Percentiles rank a stretch among this genome's conserved stretches.
phyloP scores from a whole-genome alignment of 805 yeast species.

The Saccharomycopsis fibuligera region DNA sequence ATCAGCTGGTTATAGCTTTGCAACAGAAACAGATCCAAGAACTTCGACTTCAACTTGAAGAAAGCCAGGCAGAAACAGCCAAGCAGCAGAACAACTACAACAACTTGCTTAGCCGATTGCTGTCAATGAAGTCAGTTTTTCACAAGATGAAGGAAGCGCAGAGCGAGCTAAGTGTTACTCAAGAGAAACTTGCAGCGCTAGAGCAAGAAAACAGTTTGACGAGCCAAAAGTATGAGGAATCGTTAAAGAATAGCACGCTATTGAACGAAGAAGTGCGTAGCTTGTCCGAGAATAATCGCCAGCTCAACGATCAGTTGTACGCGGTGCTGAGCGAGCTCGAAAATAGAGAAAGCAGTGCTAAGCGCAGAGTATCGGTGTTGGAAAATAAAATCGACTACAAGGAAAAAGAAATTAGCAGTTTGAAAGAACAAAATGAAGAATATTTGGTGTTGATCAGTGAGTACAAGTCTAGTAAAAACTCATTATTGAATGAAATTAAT shows the following conservation, averaged over 20 bases:
- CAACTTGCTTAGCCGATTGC: constrained; percentile 50
- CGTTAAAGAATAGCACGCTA: constrained; percentile 28
- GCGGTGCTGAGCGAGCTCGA: constrained; percentile 28
- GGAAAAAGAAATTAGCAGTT: constrained; percentile 27
- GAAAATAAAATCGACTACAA: constrained; percentile 26
- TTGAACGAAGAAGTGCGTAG: constrained; percentile 52
- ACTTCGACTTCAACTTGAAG: constrained; percentile 21
- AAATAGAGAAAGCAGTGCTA: constrained; percentile 13
- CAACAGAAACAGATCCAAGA: constrained; percentile 19
- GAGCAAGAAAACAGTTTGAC: constrained; percentile 31
- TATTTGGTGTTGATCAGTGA: constrained; percentile 27
- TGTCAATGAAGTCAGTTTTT: constrained; percentile 70
- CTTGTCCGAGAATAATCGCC: constrained; percentile 35
- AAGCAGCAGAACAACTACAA: constrained; percentile 51
- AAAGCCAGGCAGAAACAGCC: neutral
- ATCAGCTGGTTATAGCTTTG: neutral
- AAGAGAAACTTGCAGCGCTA: constrained; percentile 36
- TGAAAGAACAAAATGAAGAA: constrained; percentile 34
- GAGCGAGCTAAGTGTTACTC: constrained; percentile 49
- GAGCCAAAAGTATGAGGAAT: constrained; percentile 17
- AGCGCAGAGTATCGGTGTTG: constrained; percentile 27
- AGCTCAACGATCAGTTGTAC: constrained; percentile 31
- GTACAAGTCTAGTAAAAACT: neutral
- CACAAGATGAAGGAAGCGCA: constrained; percentile 69
- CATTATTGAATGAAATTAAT: constrained; percentile 1